Base-by-base conservation (phyloP, 176 grass and related monocot genomes). In the Zoysia pacifica region DNA sequence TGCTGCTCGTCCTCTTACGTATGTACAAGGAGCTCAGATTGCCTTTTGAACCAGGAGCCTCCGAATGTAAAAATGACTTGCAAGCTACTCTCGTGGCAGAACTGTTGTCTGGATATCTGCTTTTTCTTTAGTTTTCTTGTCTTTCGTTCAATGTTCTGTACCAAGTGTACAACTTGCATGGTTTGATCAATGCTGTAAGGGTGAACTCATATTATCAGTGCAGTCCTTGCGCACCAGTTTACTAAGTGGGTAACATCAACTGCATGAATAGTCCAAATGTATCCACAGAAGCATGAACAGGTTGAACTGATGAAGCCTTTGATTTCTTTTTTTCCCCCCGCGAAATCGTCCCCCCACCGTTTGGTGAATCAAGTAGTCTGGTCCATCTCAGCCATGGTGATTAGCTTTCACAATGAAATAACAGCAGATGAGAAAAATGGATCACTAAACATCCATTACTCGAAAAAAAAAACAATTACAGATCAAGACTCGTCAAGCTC, bases 391-490 rank as follows among this genome's bases (percentile, higher is more conserved):
- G 18, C 6, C 6, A 58, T 19, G 19, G 19, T 28, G 13, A 15
- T 15, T 35, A 28, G 28, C 48, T 1, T 7, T 47, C 3, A 42
- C 7, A 35, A 45, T 3, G 48, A 77, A 65, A 53, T 15, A 51
- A 7, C 52, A 62, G 40, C 58, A 61, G 53, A 7, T 7, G 9
- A 48, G 51, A 58, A n/a, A 80, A 48, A 75, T 7, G 71, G 39
- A 59, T 62, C 19, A 72, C 5, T 35, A 59, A 70, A 47, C 50
- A 74, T 42, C 47, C 40, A 67, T n/a, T 74, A 61, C 43, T 18
- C 18, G 7, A 62, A 41, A 36, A 5, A 62, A 41, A 36, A 5
- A 28, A 43, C 39, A 80, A 80, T 80, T 69, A 75, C 86, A 75
- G 16, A 43, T 64, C 53, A 3, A 52, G 35, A 72, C 28, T 72